Base-by-base conservation (phyloP, 2,329 filamentous ascomycete species). In the Nothophaeocryptopus gaeumannii region DNA sequence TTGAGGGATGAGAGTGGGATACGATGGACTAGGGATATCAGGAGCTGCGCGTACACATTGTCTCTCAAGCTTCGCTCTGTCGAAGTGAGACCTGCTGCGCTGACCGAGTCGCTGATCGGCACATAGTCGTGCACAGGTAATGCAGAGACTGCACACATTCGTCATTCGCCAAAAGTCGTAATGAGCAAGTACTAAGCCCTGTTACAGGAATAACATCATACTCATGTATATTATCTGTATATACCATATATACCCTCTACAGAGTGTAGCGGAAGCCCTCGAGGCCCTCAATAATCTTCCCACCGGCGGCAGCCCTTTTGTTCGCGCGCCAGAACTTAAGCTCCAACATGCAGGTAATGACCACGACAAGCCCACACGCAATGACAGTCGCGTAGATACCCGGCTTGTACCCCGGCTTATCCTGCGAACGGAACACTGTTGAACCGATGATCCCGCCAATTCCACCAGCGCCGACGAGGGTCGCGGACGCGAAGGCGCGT, bases 401-500 rank as follows among this genome's bases (percentile, higher is more conserved):
- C 10, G 66, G 66, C 29, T 53, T 47, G 45, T 69, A 69, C 2
- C 50, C 56, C 1, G 65, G 63, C 46, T 62, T 62, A 41, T 69
- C 67, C 42, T 68, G 60, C 12, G 55, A 53, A 11, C 67, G 54
- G 54, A 69, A 69, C 1, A 68, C 65, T 1, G 66, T 68, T 2
- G 48, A 53, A 8, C 66, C 66, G 11, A 67, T 58, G 42, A 93
- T 93, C 30, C 89, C 88, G 29, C 89, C 88, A 20, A 95, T 74
- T 2, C 86, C 88, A 7, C 88, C 88, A 42, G 87, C 82, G 1
- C 85, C 86, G 3, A 93, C 85, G 2, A 92, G 78, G 0, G 84
- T 85, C 2, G 88, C 86, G 51, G 82, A 87, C 66, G 82, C 85
- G 59, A 93, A 84, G 1, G 88, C 88, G 40, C 89, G 82, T 73